phyloP scores from a whole-genome alignment of 257 asterid species.

The Solanum sitiens region DNA sequence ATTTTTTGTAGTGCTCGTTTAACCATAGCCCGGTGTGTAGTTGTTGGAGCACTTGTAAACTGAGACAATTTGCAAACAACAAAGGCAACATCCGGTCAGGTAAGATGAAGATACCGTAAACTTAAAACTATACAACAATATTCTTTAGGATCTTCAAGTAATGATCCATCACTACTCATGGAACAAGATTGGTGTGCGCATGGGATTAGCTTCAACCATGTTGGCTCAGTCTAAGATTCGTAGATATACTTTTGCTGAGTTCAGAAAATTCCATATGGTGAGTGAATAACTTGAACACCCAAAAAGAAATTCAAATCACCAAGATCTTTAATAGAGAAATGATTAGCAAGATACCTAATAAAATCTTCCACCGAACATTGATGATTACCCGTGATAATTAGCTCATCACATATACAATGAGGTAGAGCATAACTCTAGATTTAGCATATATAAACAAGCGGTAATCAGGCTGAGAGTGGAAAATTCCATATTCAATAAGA shows the following conservation, averaged over 20 bases:
- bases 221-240: background rate
- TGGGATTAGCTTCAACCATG: background rate
- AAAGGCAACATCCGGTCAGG: background rate
- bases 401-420: background rate
- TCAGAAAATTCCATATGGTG: background rate
- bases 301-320: too few species aligned
- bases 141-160: background rate
- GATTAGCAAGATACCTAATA: background rate
- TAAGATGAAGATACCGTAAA: background rate
- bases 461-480: background rate
- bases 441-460: background rate
- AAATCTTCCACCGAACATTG: background rate
- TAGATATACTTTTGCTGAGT: background rate
- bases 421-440: background rate
- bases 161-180: background rate
- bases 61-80: background rate
- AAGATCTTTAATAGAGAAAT: background rate
- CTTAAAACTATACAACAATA: background rate
- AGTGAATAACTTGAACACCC: background rate
- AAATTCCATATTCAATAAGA: background rate
- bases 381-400: background rate
- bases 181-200: background rate
- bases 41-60: background rate
- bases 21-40: background rate
- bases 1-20: too few species aligned